Conservation (phyloP, 2,329 filamentous ascomycete species). For the Biscogniauxia sp. region DNA sequence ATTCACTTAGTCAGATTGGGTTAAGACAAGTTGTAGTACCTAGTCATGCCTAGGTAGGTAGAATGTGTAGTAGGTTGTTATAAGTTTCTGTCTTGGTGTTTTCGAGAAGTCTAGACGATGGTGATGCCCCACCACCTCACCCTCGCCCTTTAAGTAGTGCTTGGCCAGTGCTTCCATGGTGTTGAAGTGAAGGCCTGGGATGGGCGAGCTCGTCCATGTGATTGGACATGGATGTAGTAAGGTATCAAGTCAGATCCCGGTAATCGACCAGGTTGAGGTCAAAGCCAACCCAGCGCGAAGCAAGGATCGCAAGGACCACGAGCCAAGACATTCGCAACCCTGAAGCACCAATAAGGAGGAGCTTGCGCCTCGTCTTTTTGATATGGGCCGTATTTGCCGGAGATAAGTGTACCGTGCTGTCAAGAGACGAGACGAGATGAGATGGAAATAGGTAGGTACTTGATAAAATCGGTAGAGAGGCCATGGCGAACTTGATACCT, state of each 20-base stretch:
- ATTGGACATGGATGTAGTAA: neutral
- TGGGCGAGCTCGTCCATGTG: neutral
- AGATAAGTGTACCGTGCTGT: neutral
- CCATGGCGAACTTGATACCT: too few relatives aligned
- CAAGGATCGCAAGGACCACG: neutral
- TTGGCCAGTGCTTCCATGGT: neutral
- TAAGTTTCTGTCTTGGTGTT: neutral
- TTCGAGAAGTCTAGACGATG: neutral
- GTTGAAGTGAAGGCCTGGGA: neutral
- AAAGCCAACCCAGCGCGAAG: neutral
- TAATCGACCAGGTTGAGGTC: neutral
- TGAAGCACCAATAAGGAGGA: neutral
- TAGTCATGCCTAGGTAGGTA: too few relatives aligned
- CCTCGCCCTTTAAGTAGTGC: neutral
- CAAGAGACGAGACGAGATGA: neutral
- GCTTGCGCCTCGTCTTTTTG: neutral
- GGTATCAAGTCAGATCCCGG: neutral
- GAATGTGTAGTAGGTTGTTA: too few relatives aligned
- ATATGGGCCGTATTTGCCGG: neutral
- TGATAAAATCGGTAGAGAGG: neutral
- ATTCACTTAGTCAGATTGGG: neutral
- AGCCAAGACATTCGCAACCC: neutral
- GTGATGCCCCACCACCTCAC: neutral
- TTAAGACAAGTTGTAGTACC: neutral
- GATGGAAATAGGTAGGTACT: neutral